Base-by-base conservation (phyloP, 495 filamentous ascomycete genomes). In the Jackrogersella minutella region DNA sequence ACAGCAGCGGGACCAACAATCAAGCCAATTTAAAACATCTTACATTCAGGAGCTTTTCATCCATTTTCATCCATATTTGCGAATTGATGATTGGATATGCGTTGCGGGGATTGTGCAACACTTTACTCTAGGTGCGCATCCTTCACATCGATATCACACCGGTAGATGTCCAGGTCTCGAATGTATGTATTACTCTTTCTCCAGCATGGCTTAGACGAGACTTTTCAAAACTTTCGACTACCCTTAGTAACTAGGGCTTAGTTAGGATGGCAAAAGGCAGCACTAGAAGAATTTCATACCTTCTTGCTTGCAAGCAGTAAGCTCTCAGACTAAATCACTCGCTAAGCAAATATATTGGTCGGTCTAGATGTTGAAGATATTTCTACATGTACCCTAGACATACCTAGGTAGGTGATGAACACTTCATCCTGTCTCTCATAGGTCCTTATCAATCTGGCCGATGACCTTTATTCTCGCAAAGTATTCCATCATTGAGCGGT, bases 401-500 rank as follows among this genome's bases (percentile, higher is more conserved):
- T n/a, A n/a, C n/a, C n/a, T n/a, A n/a, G n/a, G n/a, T n/a, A n/a
- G n/a, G n/a, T n/a, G n/a, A n/a, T n/a, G n/a, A n/a, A 9, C 10
- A 30, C 10, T 17, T 47, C 4, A 14, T 16, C 22, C n/a, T 16
- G 14, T 4, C 43, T 9, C 7, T 44, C 17, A 44, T 44, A 13
- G 21, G 41, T 13, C n/a, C 24, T 49, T 17, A 14, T 9, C 5
- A 41, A 37, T 19, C 16, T 31, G 49, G 11, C 31, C 49, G 24
- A 1, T 31, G 16, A 34, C 49, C 49, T 36, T 52, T 28, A 39
- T 26, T 37, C 50, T 40, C 31, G 6, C 5, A 36, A 30, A 9
- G n/a, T 55, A 40, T 49, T 40, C 24, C 62, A 58, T 70, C 67
- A 70, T 70, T 36, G n/a, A 13, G 17, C 34, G 57, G 22, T 66